Base-by-base conservation (phyloP, 129 eudicot genomes). In the Heracleum sosnowskyi region DNA sequence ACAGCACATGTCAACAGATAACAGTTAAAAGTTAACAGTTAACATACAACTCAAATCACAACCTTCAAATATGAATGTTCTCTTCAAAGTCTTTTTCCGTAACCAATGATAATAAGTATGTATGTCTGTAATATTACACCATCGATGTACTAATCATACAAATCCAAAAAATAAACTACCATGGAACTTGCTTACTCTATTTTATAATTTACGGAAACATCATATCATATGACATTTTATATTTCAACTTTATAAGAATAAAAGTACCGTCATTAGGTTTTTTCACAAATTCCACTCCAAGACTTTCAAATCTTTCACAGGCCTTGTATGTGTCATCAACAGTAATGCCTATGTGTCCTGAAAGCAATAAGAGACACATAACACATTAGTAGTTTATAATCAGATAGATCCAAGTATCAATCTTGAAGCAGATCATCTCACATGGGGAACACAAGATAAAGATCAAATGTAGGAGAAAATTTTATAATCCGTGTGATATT, bases 311-410 rank as follows among this genome's bases (percentile, higher is more conserved):
- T 89, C 99, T 89, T 81, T 86, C 81, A 83, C 97, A 96, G 2
- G 99, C 97, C 88, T 83, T 87, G 82, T 89, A 83, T 55, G 86
- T 85, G 86, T 96, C 97, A 84, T 90, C 97, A 76, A 96, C 99
- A 78, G 99, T 92, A 37, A 96, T 77, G 31, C 99, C 99, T 51
- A 96, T 96, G 88, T 96, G 99, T 26, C 99, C 97, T 92, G 87
- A 15, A 86, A 75, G 82, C 37, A 81, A 57, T 36, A 79, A 47
- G 46, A 76, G 74, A 77, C 66, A n/a, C n/a, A n/a, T n/a, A n/a
- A n/a, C n/a, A n/a, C n/a, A n/a, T n/a, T n/a, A 69, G 64, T 68
- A 33, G 74, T 51, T 73, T 42, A 22, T 40, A 31, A 55, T 49
- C 4, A 46, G 29, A 66, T 7, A 57, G 39, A 64, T 57, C 64